A percentile compares a stretch with the other conserved stretches of the same genome.
phyloP scores from a whole-genome alignment of 371 early-diverging fungal genomes.

The Mucor irregularis region DNA sequence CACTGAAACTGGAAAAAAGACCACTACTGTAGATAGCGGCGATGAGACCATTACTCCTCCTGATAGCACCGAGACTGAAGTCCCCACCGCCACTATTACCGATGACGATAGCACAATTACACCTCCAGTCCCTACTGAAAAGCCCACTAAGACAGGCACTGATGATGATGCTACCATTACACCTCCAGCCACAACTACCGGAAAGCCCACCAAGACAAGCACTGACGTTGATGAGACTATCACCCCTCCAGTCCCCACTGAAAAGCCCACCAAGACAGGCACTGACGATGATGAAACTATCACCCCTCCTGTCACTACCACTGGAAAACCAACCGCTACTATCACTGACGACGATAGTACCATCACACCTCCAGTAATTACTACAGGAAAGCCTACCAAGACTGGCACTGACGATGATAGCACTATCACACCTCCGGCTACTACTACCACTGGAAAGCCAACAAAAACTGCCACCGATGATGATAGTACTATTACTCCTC shows the following conservation, averaged over 20 bases:
- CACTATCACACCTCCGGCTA: too few relatives aligned
- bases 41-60: too few relatives aligned
- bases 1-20: neutral
- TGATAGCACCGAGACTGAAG: neutral
- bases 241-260: neutral
- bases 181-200: neutral
- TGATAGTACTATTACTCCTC: neutral
- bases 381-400: neutral
- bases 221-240: neutral
- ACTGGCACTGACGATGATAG: neutral
- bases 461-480: constrained; percentile 7
- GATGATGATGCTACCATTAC: neutral
- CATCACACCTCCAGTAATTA: neutral
- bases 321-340: neutral
- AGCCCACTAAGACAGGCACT: neutral
- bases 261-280: neutral
- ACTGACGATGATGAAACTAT: neutral
- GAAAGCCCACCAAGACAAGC: neutral
- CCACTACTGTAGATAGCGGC: neutral
- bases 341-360: neutral
- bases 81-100: neutral
- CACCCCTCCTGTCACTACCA: neutral
- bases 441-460: constrained; percentile 1
- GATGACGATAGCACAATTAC: neutral
- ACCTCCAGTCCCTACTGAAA: neutral